These are phyloP conservation scores for Curvularia sp. DNA, from an alignment of 2,329 filamentous ascomycete species.

Conservation along the genomic window DNA sequence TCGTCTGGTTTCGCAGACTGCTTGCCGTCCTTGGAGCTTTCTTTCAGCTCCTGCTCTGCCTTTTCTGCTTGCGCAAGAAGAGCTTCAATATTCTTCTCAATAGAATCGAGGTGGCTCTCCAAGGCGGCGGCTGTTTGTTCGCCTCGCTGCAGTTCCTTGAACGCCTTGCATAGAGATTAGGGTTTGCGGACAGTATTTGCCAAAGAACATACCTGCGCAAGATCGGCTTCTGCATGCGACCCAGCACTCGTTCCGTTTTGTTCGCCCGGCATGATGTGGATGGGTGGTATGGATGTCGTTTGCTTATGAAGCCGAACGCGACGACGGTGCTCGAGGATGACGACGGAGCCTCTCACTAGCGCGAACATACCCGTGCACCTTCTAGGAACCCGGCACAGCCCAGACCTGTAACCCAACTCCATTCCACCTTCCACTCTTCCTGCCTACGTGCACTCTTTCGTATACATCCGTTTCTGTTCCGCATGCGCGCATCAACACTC, in stretches of 20 bases:
- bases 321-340: slow-evolving; percentile 33
- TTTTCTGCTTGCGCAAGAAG: slow-evolving; percentile 58
- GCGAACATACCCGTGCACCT: slow-evolving; percentile 29
- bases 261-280: slow-evolving; percentile 40
- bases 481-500: slow-evolving; percentile 31
- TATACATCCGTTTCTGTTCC: slow-evolving; percentile 19
- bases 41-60: slow-evolving; percentile 43
- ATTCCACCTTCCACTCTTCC: slow-evolving; percentile 29
- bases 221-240: slow-evolving; percentile 41
- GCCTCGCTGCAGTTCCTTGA: slow-evolving; percentile 61
- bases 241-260: slow-evolving; percentile 37
- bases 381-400: slow-evolving; percentile 31
- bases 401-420: slow-evolving; percentile 32
- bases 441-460: slow-evolving; percentile 25
- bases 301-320: slow-evolving; percentile 18
- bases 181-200: neutral
- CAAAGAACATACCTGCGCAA: slow-evolving; percentile 40
- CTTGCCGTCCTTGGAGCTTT: slow-evolving; percentile 25
- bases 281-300: slow-evolving; percentile 19
- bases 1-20: slow-evolving; percentile 22
- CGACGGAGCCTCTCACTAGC: slow-evolving; percentile 39
- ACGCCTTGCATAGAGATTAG: slow-evolving; percentile 51
- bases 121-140: slow-evolving; percentile 63
- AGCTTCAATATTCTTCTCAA: slow-evolving; percentile 64
- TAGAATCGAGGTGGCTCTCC: slow-evolving; percentile 60